Evolutionary conservation across 148 eudicot species (phyloP).

Genomic region (Heliamphora exappendiculata): DNA sequence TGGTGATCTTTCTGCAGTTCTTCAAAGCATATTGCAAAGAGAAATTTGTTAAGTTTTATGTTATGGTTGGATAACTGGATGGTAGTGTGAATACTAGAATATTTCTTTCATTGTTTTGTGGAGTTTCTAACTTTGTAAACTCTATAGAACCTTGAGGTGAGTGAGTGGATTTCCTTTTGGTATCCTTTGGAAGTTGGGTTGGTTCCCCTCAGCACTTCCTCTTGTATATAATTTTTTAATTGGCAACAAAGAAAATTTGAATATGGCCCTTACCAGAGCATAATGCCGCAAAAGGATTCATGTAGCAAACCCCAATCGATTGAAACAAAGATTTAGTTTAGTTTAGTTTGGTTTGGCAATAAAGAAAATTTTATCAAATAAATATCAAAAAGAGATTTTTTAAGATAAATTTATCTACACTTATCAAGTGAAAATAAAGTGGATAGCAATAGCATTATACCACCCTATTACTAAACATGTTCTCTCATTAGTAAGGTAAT

Average conservation of each 20-base stretch:
- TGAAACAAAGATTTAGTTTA: too few relatives aligned
- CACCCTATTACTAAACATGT: not conserved
- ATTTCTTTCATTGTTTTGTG: not conserved
- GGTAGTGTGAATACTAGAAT: not conserved
- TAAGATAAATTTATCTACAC: too few relatives aligned
- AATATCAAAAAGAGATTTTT: too few relatives aligned
- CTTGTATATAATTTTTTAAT: too few relatives aligned
- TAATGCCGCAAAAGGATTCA: too few relatives aligned
- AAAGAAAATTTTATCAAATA: too few relatives aligned
- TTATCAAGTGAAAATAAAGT: not conserved
- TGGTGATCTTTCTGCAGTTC: not conserved
- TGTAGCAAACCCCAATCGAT: too few relatives aligned
- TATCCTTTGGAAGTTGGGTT: not conserved
- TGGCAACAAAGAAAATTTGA: too few relatives aligned
- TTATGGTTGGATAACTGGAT: not conserved
- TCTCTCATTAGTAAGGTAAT: not conserved
- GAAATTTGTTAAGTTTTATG: not conserved
- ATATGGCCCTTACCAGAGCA: too few relatives aligned
- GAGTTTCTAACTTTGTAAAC: too few relatives aligned
- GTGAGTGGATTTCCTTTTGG: not conserved
- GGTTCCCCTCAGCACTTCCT: too few relatives aligned
- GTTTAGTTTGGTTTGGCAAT: too few relatives aligned
- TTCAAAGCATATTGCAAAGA: not conserved
- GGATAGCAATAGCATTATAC: not conserved
- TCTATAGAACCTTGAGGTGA: not conserved